Evolutionary conservation across 2,329 filamentous ascomycete genomes (phyloP).

Genomic region (Pestalotiopsis sp.): DNA sequence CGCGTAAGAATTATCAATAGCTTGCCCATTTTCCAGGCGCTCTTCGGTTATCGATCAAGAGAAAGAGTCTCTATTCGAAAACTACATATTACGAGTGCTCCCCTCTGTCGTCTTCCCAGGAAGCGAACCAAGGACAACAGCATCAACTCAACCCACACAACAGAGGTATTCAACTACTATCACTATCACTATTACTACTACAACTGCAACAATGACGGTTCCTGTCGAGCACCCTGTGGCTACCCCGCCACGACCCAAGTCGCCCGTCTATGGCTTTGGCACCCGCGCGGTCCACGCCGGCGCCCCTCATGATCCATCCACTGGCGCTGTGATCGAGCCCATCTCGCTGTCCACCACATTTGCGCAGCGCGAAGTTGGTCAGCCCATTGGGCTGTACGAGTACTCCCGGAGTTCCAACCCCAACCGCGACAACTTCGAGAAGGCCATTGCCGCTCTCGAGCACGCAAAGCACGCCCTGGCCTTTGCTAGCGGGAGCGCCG

Average conservation of each 20-base stretch:
- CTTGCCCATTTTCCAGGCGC: neutral
- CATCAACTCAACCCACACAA: neutral
- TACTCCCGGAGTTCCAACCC: constrained; percentile 94
- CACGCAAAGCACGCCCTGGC: constrained; percentile 90
- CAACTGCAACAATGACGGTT: constrained; percentile 22
- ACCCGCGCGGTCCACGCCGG: constrained; percentile 96
- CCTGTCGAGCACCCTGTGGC: constrained; percentile 54
- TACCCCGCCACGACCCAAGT: constrained; percentile 73
- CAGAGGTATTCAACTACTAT: neutral
- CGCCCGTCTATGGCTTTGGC: constrained; percentile 81
- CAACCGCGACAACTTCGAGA: constrained; percentile 93
- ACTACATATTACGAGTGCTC: too few species aligned
- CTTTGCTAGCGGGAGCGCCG: constrained; percentile 91
- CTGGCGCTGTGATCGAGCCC: constrained; percentile 92
- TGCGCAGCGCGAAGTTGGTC: constrained; percentile 85
- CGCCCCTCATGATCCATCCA: constrained; percentile 84
- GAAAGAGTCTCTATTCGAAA: neutral
- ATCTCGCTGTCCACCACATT: constrained; percentile 97
- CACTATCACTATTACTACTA: neutral
- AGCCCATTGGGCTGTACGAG: constrained; percentile 87
- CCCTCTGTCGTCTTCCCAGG: too few species aligned
- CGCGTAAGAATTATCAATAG: constrained; percentile 5
- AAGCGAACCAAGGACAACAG: too few species aligned
- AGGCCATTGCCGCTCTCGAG: constrained; percentile 88
- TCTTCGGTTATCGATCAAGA: neutral